Base-by-base conservation (phyloP, 176 grass and related monocot species). In the Elaeis guineensis region DNA sequence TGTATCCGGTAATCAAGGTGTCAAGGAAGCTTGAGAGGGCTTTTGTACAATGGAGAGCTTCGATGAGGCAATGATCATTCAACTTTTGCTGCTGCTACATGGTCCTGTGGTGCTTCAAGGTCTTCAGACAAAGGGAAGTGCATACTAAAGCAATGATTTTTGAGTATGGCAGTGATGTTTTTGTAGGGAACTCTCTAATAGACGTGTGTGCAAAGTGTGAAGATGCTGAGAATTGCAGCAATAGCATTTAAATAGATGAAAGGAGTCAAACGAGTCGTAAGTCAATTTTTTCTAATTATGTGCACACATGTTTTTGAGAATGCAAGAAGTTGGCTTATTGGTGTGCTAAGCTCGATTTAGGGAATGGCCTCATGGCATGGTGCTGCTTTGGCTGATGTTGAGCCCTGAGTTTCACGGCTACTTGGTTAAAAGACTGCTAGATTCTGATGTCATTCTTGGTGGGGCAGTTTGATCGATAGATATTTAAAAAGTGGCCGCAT, bases 221-320 rank as follows among this genome's bases (percentile, higher is more conserved):
- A 3, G 61, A 72, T 65, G 25, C 76, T 32, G 67, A 62, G 55
- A 52, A 58, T 20, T 88, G 63, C 55, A 30, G 54, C 17, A 44
- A 56, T 54, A 51, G 72, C 76, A 25, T 83, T 73, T 57, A 57
- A 68, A 16, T 57, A 60, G 1, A 65, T 78, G 21, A 66, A 54
- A 83, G 54, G 49, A 69, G 72, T 73, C 85, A 77, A 61, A 76
- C 79, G 49, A 83, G 72, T 8, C 83, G 85, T 79, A 79, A 88
- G 55, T 72, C 85, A 0, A 73, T 83, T 9, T 66, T 88, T 60
- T 83, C 79, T 57, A 72, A 79, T 17, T 88, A 79, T 69, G 79
- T 69, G 16, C 76, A 19, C 35, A 65, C 8, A 83, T 72, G 79
- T 70, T 79, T 39, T 17, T 79, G 50, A 58, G 59, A 56, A 79